These are phyloP conservation scores for Phytophthora gonapodyides DNA, from an alignment of 352 stramenopile species.

Conservation along the genomic window DNA sequence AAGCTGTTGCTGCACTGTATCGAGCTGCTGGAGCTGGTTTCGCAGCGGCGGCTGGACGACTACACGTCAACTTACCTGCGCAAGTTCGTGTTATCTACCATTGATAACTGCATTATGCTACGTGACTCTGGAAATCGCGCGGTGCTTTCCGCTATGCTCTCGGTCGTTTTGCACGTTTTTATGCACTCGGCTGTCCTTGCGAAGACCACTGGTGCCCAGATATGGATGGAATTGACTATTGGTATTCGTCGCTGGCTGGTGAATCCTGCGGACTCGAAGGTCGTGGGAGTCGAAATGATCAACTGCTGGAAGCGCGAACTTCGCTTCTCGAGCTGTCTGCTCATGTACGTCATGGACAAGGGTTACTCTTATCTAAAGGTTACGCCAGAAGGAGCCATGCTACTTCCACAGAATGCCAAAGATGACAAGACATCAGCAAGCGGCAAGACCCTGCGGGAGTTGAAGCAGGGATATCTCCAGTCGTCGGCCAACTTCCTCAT, in stretches of 20 bases:
- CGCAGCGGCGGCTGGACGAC: conserved; percentile 78
- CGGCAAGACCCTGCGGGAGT: conserved; percentile 56
- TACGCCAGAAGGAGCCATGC: conserved; percentile 53
- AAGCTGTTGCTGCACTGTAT: conserved; percentile 88
- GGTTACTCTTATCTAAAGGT: conserved; percentile 76
- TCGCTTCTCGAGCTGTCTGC: conserved; percentile 74
- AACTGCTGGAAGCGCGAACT: conserved; percentile 89
- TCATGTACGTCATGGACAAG: conserved; percentile 84
- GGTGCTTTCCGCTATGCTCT: conserved; percentile 80
- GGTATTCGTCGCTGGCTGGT: conserved; percentile 82
- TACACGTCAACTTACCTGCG: conserved; percentile 87
- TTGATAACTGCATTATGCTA: conserved; percentile 80
- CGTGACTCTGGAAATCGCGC: conserved; percentile 62
- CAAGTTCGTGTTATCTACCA: conserved; percentile 87
- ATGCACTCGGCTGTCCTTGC: conserved; percentile 76
- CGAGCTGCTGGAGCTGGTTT: conserved; percentile 84
- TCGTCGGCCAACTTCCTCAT: conserved; percentile 75
- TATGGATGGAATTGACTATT: conserved; percentile 85
- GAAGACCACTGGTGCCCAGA: conserved; percentile 60
- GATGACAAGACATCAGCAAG: conserved; percentile 28
- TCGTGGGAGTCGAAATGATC: conserved; percentile 67
- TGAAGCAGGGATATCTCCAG: conserved; percentile 73
- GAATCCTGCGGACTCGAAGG: conserved; percentile 58
- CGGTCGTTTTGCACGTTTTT: conserved; percentile 84
- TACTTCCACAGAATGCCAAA: conserved; percentile 55